phyloP scores from a whole-genome alignment of 225 moss, liverwort and hornwort genomes.

The Sphagnum tenellum region DNA sequence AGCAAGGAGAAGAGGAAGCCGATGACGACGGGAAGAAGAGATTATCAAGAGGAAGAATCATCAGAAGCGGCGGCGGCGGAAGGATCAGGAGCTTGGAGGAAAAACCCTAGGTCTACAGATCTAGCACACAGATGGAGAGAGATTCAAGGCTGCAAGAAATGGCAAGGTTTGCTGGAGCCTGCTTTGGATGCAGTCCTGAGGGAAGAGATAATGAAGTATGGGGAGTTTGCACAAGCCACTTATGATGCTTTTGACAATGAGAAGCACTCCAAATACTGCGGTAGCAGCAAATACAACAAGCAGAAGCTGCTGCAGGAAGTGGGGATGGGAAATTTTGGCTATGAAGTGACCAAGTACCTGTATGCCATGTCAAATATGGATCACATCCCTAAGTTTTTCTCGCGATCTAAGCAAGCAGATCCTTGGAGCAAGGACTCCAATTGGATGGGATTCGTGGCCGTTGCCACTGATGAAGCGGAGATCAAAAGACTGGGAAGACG shows the following conservation, averaged over 20 bases:
- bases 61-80: not conserved
- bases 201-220: constrained; percentile 55
- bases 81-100: not conserved
- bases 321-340: constrained; percentile 52
- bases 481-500: constrained; percentile 45
- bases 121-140: constrained; percentile 52
- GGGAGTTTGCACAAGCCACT: constrained; percentile 56
- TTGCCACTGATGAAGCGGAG: constrained; percentile 41
- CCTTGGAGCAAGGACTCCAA: constrained; percentile 71
- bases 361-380: constrained; percentile 48
- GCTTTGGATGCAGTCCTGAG: constrained; percentile 45
- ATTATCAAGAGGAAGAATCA: not conserved
- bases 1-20: not conserved
- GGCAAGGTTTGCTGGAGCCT: constrained; percentile 54
- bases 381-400: constrained; percentile 26
- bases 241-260: constrained; percentile 67
- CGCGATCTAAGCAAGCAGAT: constrained; percentile 15
- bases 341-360: constrained; percentile 56
- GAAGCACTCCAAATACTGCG: constrained; percentile 44
- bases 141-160: constrained; percentile 47
- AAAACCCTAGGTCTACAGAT: not conserved
- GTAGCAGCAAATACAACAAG: constrained; percentile 38
- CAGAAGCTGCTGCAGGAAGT: constrained; percentile 40
- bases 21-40: not conserved
- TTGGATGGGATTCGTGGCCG: constrained; percentile 70